Evolutionary conservation across 2,329 filamentous ascomycete genomes (phyloP).

Genomic region (Graphilbum ipis-grandicollis): DNA sequence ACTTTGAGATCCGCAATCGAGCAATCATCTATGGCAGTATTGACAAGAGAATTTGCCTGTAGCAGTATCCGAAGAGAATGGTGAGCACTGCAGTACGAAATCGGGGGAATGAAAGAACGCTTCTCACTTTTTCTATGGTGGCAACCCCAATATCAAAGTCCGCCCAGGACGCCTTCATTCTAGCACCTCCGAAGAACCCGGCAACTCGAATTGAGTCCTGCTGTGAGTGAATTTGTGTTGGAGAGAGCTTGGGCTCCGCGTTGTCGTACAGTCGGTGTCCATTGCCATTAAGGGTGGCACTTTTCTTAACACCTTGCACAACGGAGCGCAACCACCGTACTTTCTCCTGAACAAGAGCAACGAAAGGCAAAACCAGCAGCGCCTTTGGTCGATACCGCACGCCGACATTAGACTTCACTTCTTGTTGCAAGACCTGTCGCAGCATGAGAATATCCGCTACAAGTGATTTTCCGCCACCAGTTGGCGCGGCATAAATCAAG

Average conservation of each 20-base stretch:
- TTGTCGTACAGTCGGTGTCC: constrained; percentile 5
- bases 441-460: constrained; percentile 60
- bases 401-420: background rate
- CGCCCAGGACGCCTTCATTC: constrained; percentile 46
- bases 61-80: constrained; percentile 1
- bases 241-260: constrained; percentile 2
- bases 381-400: constrained; percentile 33
- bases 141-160: constrained; percentile 67
- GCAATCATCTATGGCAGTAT: constrained; percentile 55
- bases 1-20: constrained; percentile 45
- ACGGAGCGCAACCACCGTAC: constrained; percentile 54
- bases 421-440: constrained; percentile 47
- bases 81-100: background rate
- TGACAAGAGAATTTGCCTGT: constrained; percentile 63
- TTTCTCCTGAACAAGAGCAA: constrained; percentile 67
- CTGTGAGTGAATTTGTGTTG: constrained; percentile 36
- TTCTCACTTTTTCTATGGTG: constrained; percentile 54
- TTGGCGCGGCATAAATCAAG: constrained; percentile 65
- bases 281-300: constrained; percentile 7
- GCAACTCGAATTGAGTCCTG: constrained; percentile 46
- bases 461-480: constrained; percentile 61
- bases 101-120: constrained; percentile 2
- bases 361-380: constrained; percentile 58
- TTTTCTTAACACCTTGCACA: constrained; percentile 33
- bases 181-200: constrained; percentile 61